Evolutionary conservation across 768 basidiomycete species (phyloP).

Genomic region (Naganishia randhawae): DNA sequence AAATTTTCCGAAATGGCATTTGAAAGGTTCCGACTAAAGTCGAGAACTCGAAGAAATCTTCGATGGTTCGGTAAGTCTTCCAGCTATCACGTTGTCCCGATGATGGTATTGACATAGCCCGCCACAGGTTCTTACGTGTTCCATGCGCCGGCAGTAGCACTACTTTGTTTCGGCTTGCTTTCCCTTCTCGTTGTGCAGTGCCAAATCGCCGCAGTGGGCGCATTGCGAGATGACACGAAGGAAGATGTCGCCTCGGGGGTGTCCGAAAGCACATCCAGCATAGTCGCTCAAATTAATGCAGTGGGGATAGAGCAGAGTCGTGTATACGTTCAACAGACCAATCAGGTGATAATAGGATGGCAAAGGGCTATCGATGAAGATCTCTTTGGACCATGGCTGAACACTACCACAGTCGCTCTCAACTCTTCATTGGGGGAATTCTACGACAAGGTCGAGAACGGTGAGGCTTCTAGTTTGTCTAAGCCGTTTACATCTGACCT

Average conservation of each 20-base stretch:
- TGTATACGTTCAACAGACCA: conserved; percentile 72
- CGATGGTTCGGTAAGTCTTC: conserved; percentile 67
- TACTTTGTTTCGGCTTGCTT: conserved; percentile 87
- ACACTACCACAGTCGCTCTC: conserved; percentile 77
- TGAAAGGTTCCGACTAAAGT: conserved; percentile 29
- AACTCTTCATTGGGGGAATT: conserved; percentile 82
- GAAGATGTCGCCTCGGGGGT: conserved; percentile 6
- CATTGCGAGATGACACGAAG: conserved; percentile 65
- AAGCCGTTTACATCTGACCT: background rate
- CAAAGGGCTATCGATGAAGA: conserved; percentile 78
- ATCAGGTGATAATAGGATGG: conserved; percentile 64
- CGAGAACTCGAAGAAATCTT: conserved; percentile 60
- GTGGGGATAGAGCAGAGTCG: conserved; percentile 79
- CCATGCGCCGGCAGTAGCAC: conserved; percentile 82
- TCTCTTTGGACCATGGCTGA: conserved; percentile 85
- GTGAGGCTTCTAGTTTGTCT: conserved; percentile 54
- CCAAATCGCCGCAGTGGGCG: conserved; percentile 74
- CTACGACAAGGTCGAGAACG: conserved; percentile 74
- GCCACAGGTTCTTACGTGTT: conserved; percentile 56
- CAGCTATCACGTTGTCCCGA: too few species aligned
- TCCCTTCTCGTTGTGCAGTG: conserved; percentile 81
- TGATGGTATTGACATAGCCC: background rate
- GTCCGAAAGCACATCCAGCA: conserved; percentile 60
- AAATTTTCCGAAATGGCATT: conserved; percentile 39
- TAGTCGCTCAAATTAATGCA: conserved; percentile 67